Evolutionary conservation across 1,139 yeast genomes (phyloP), one percentile per base, ranked within the genome.

Genomic region (Meyerozyma athensensis): DNA sequence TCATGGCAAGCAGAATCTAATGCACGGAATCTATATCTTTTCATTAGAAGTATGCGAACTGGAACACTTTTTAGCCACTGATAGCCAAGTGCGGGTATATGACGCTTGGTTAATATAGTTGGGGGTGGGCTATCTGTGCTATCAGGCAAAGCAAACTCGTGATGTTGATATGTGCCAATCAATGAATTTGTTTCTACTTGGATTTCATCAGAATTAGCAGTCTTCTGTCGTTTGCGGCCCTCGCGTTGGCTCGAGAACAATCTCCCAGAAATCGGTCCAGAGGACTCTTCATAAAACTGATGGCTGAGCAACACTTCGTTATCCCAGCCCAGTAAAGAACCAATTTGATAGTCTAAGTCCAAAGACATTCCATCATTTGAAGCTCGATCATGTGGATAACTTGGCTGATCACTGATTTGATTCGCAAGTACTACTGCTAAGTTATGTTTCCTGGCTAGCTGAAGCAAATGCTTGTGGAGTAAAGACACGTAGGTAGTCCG

Each of bases 241-340:
- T 19, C 19, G 7, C 6, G 7, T n/a, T 12, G 12, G 9, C 16
- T 19, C 17, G 12, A 16, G 9, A 16, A 30, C n/a, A 12, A 7
- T 13, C 9, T 30, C 20, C 9, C n/a, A 12, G 12, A 16, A 10
- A 30, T 30, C 33, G n/a, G 19, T n/a, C 12, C 26, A 2, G 13
- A n/a, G 10, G 26, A 5, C 5, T 12, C 28, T n/a, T 24, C 20
- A 28, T 17, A 5, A 5, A 33, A 36, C 26, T 52, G 58, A 33
- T 43, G 48, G 7, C 41, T 41, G 16, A 37, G 42, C 8, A 71
- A 59, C 4, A 67, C 58, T 0, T 56, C 50, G 36, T 60, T 59
- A 43, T 77, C 81, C 96, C 96, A 87, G 0, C 96, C 96, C 4
- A 79, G 70, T 39, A 77, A 65, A 70, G 83, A 77, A 3, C 94